phyloP scores from a whole-genome alignment of 2,329 filamentous ascomycete genomes.

The Colletotrichum tropicale region DNA sequence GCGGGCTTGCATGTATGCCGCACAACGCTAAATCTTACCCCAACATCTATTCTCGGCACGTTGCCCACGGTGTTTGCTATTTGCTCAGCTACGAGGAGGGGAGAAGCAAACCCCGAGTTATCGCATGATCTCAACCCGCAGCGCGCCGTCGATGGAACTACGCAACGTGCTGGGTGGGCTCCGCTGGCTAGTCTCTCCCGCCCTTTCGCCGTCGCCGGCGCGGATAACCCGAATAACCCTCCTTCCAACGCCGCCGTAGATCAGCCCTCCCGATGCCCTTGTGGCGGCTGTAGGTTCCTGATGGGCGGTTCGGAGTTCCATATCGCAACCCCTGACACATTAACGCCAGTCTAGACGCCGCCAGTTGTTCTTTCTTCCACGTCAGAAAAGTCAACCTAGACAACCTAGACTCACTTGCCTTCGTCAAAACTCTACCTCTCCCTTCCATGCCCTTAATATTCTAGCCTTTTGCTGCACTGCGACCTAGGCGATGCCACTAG shows the following conservation, averaged over 20 bases:
- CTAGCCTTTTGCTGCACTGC: neutral
- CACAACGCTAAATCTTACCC: neutral
- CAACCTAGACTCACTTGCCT: neutral
- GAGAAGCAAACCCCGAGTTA: neutral
- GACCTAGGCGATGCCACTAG: conserved; percentile 6
- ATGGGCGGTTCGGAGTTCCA: neutral
- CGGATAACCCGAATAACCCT: neutral
- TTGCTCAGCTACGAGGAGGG: neutral
- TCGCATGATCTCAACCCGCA: neutral
- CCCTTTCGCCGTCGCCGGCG: neutral
- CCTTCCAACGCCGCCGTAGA: neutral
- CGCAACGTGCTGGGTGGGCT: neutral
- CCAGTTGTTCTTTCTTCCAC: neutral
- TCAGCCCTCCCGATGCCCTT: neutral
- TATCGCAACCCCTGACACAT: neutral
- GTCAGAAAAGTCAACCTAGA: neutral
- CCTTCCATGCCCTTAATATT: neutral
- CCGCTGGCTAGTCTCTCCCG: neutral
- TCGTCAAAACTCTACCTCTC: neutral
- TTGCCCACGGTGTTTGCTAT: neutral
- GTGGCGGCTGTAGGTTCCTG: neutral
- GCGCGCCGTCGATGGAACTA: neutral
- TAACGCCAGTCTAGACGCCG: neutral
- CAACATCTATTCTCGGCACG: neutral
- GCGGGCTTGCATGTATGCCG: neutral